Conservation (phyloP, 164 flowering plant species). For the Tinospora cordifolia region DNA sequence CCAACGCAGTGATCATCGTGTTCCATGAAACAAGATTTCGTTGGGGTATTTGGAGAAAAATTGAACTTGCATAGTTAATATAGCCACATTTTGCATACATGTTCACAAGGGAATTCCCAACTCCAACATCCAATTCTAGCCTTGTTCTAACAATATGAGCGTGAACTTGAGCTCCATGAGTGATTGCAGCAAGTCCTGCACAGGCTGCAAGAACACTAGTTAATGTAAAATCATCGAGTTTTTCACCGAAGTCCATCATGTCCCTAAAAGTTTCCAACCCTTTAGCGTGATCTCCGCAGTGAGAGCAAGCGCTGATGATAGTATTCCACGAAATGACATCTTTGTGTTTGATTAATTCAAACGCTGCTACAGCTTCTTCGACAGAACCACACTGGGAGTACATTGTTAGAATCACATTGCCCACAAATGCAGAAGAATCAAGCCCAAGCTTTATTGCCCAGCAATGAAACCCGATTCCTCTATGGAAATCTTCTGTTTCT, state of each 20-base stretch:
- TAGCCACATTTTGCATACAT: slow-evolving; percentile 84
- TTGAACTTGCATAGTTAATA: slow-evolving; percentile 30
- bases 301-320: slow-evolving; percentile 47
- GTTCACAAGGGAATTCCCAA: slow-evolving; percentile 59
- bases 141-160: slow-evolving; percentile 43
- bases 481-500: slow-evolving; percentile 21
- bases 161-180: slow-evolving; percentile 51
- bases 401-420: slow-evolving; percentile 55
- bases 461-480: slow-evolving; percentile 44
- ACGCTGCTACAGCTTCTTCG: slow-evolving; percentile 41
- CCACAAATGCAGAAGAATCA: slow-evolving; percentile 36
- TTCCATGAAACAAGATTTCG: slow-evolving; percentile 66
- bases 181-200: slow-evolving; percentile 47
- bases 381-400: slow-evolving; percentile 41
- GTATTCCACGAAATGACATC: slow-evolving; percentile 75
- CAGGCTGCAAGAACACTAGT: slow-evolving; percentile 54
- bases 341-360: slow-evolving; percentile 38
- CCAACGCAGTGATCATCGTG: slow-evolving; percentile 54
- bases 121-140: slow-evolving; percentile 37
- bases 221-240: slow-evolving; percentile 55
- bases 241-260: slow-evolving; percentile 37
- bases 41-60: slow-evolving; percentile 33
- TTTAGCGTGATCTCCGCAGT: slow-evolving; percentile 37
- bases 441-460: slow-evolving; percentile 42
- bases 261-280: slow-evolving; percentile 41